phyloP scores from a whole-genome alignment of 2,329 filamentous ascomycete species.

The Bimuria novae-zelandiae region DNA sequence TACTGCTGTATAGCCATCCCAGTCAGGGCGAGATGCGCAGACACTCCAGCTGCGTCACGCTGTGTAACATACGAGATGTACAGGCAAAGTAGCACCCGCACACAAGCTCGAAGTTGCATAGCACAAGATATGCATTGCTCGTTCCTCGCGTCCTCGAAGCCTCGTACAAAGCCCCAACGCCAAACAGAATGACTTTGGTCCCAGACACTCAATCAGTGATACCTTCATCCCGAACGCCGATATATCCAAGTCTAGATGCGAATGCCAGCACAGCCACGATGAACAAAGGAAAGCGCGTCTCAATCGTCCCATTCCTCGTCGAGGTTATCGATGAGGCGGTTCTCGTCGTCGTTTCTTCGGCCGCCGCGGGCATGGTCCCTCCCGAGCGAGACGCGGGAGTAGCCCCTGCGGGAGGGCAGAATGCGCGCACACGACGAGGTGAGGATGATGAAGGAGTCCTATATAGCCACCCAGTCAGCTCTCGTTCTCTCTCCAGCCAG shows the following conservation, averaged over 20 bases:
- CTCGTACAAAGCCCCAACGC: too few species aligned
- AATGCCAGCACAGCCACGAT: slow-evolving; percentile 1
- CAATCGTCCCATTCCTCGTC: slow-evolving; percentile 96
- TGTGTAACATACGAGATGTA: neutral
- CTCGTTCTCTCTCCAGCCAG: too few species aligned
- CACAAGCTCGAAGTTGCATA: too few species aligned
- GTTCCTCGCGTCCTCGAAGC: neutral
- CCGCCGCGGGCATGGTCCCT: slow-evolving; percentile 49
- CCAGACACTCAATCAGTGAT: neutral
- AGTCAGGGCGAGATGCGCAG: too few species aligned
- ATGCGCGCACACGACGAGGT: slow-evolving; percentile 72
- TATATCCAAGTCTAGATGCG: slow-evolving; percentile 13
- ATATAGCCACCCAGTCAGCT: too few species aligned
- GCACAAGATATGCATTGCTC: neutral
- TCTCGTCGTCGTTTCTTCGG: slow-evolving; percentile 75
- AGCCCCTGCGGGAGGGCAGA: slow-evolving; percentile 68
- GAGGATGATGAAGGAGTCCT: slow-evolving; percentile 67
- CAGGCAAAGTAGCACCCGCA: neutral
- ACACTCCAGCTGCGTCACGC: too few species aligned
- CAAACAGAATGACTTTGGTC: too few species aligned
- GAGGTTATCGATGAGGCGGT: slow-evolving; percentile 89
- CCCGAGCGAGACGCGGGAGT: slow-evolving; percentile 64
- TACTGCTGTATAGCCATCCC: too few species aligned
- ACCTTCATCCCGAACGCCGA: neutral
- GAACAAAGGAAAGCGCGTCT: neutral